Base-by-base conservation (phyloP, 2,329 filamentous ascomycete species). In the Xylaria sp. region DNA sequence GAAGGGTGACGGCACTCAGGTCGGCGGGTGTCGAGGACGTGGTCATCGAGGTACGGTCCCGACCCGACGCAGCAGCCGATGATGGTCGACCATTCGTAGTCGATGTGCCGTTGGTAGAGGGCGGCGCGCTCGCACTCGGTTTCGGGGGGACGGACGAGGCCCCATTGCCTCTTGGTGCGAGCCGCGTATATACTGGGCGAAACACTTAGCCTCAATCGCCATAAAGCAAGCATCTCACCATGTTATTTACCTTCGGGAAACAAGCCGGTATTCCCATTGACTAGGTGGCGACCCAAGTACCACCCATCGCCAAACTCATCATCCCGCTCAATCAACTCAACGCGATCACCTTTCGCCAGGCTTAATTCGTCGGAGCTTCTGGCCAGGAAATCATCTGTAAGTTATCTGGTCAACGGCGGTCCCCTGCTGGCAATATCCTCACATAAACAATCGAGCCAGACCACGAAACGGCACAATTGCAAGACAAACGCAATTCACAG, bases 341-440 rank as follows among this genome's bases (percentile, higher is more conserved):
- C 88, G 60, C 89, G 85, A 67, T 94, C 90, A 64, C 90, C 92
- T 69, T 95, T 95, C 50, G 85, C 79, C 62, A 99, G 80, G 64
- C 86, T 95, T 68, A 99, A 81, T 79, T 99, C 94, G 75, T 99
- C 94, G 53, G 90, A 89, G 72, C 92, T 95, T 63, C 94, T 87
- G 53, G 93, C 92, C 64, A 87, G 79, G 72, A 99, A 97, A 74
- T 97, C 92, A 75, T 61, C 58, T 61, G 38, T 13, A 50, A 3
- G 24, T 45, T 44, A 26, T 17, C 17, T n/a, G 18, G 56, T 59
- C 54, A 59, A 45, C 9, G 6, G 9, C 39, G 26, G 13, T 52
- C 44, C 29, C 41, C 17, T 6, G 29, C 9, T 3, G 3, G 9
- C 9, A 46, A n/a, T 34, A 37, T 40, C 20, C 24, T 48, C 16